Evolutionary conservation across 306 rosid species (phyloP), one percentile per base, ranked within the genome.

Genomic region (Alnus rubra): DNA sequence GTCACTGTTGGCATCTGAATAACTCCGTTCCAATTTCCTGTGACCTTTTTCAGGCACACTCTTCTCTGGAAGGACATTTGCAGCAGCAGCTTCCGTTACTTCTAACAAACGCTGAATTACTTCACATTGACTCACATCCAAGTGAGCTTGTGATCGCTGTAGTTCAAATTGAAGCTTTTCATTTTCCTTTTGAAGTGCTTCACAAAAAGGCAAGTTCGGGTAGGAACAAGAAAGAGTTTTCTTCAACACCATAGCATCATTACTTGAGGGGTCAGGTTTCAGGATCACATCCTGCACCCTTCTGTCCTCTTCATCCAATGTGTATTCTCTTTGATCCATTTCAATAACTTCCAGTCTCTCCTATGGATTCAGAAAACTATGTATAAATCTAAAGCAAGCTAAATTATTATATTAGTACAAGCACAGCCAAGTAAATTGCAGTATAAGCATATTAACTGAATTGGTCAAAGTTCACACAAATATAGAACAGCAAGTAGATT

Each of bases 301-400:
- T 86, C 91, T 91, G 81, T 96, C 99, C 70, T 93, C 99, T 14
- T 91, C 98, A 82, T 96, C 99, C 89, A 96, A 86, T 80, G 99
- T 93, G 88, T 96, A 96, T 73, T 96, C 99, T 72, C 89, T 86
- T 80, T 93, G 99, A 88, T 96, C 98, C 86, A 69, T 88, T 81
- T 89, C 99, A 71, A 96, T 96, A 83, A 84, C 84, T 67, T 96
- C 96, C 79, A 96, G 86, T 84, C 97, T 93, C 89, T 96, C 99
- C 99, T 96, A 86, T 69, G 73, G 59, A 75, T 55, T 65, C 68
- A 75, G 51, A 84, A 51, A 69, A 68, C 50, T 45, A 80, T 59
- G 35, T 71, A 69, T 42, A 65, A 73, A 79, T 10, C 42, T 71
- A 50, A 83, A 82, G 81, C 16, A 33, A 58, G 79, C 54, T 69